Conservation (phyloP, 2,329 filamentous ascomycete species). For the Sclerotinia trifoliorum region DNA sequence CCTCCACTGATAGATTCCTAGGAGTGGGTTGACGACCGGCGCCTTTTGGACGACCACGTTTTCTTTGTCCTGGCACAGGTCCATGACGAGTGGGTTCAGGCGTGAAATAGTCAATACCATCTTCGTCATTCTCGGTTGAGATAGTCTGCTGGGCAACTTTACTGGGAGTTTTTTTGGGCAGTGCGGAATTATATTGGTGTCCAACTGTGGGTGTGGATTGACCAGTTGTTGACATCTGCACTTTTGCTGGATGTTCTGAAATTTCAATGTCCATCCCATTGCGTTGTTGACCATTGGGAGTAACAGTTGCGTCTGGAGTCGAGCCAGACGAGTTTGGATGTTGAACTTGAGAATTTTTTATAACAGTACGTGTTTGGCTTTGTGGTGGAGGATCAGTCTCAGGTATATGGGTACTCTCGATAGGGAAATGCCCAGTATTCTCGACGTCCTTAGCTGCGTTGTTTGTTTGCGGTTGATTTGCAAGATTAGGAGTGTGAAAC, state of each 20-base stretch:
- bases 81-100: not conserved
- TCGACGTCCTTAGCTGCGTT: not conserved
- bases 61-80: not conserved
- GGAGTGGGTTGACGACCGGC: not conserved
- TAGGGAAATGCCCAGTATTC: not conserved
- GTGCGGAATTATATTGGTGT: not conserved
- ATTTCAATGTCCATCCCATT: not conserved
- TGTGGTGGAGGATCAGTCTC: not conserved
- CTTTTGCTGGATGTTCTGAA: not conserved
- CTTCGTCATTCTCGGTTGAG: not conserved
- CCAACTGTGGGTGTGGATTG: not conserved
- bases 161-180: not conserved
- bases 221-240: not conserved
- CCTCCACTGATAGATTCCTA: not conserved
- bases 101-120: slow-evolving; percentile 13
- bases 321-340: not conserved
- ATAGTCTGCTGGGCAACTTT: not conserved
- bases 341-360: not conserved
- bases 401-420: not conserved
- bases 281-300: not conserved
- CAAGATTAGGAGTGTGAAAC: not conserved
- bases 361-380: not conserved
- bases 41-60: slow-evolving; percentile 5
- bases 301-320: not conserved
- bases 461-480: not conserved